Base-by-base conservation (phyloP, 1,139 yeast genomes). In the Yamadazyma aaseri region DNA sequence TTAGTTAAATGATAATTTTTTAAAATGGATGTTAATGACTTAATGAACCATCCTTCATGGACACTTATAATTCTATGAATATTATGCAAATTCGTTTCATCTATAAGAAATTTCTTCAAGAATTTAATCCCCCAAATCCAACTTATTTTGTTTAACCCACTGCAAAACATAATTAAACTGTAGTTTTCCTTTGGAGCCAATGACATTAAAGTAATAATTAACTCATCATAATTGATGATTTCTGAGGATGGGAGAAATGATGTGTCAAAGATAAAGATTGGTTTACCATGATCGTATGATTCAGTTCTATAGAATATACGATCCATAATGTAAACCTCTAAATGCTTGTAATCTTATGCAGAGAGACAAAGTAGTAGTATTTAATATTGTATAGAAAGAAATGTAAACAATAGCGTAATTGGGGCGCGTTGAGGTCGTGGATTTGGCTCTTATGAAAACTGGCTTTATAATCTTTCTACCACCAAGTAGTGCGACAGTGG, bases 41-140 rank as follows among this genome's bases (percentile, higher is more conserved):
- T 78, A 12, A 87, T 76, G 63, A 92, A 77, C 92, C 96, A 89
- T 34, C 86, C 83, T 50, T 90, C 97, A 57, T 92, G 97, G 4
- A 92, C 96, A 26, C 90, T 74, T 45, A 83, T 84, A 3, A 87
- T 67, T 48, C 79, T 81, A 24, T 51, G 42, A 25, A 63, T 67
- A 39, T 75, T 74, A 39, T 75, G 73, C 17, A 47, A 32, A 34
- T 73, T 46, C 12, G 42, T 30, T 25, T 51, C 48, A 36, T 53
- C 66, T 10, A 72, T 71, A n/a, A 90, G 79, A 29, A 92, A 72
- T 47, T 74, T 63, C 45, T 84, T 76, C 49, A 86, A 76, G 42
- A 90, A 80, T 50, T 79, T 82, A 29, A 90, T 67, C 28, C 90
- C 86, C 77, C 90, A 84, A 6, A 83, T 69, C 92, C 95, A 82